Conservation (phyloP, 2,329 filamentous ascomycete genomes). For the Fusarium subtropicale region DNA sequence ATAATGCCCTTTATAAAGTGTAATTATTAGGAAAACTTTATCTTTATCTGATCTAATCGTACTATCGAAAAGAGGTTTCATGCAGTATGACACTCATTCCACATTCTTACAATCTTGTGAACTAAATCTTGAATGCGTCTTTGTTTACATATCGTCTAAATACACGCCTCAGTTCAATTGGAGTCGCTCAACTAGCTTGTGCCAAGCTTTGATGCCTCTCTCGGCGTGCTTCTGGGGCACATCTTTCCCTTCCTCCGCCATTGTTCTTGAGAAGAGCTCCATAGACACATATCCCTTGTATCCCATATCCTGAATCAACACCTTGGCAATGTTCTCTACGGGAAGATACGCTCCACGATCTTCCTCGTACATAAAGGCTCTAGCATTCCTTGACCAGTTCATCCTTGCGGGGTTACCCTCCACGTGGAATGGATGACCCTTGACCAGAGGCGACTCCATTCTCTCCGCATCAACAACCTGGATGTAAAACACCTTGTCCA, state of each 20-base stretch:
- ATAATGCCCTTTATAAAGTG: too few species aligned
- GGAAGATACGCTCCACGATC: not conserved
- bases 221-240: not conserved
- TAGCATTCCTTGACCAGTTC: constrained; percentile 21
- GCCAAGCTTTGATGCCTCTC: constrained; percentile 4
- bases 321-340: constrained; percentile 5
- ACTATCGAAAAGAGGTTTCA: too few species aligned
- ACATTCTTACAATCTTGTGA: not conserved
- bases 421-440: constrained; percentile 9
- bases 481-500: constrained; percentile 9
- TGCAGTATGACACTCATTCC: too few species aligned
- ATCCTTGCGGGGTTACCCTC: constrained; percentile 11
- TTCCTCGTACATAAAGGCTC: constrained; percentile 14
- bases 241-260: constrained; percentile 7
- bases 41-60: too few species aligned
- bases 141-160: not conserved
- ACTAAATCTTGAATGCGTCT: not conserved
- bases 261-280: constrained; percentile 23
- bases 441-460: constrained; percentile 2
- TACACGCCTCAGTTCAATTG: not conserved
- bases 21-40: too few species aligned
- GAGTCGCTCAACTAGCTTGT: not conserved
- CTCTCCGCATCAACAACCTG: constrained; percentile 15
- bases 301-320: constrained; percentile 2
- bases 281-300: constrained; percentile 16